phyloP scores from a whole-genome alignment of 805 yeast species.

The Starmera quercuum region DNA sequence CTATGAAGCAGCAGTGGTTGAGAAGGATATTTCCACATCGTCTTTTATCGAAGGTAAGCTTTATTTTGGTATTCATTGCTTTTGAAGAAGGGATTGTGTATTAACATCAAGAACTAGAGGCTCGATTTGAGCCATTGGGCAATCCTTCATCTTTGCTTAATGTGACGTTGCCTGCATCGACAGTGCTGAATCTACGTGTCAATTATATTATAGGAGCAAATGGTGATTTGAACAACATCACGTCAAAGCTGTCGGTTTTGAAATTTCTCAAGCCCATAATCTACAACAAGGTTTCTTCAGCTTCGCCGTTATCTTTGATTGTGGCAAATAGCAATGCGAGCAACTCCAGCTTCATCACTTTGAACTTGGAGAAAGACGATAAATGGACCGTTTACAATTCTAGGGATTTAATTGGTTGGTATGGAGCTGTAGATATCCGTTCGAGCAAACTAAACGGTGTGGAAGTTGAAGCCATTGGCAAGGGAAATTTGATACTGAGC shows the following conservation, averaged over 20 bases:
- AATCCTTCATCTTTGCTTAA: slow-evolving; percentile 20
- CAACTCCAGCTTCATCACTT: slow-evolving; percentile 6
- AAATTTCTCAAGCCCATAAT: slow-evolving; percentile 9
- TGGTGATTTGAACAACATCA: slow-evolving; percentile 6
- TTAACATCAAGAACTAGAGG: slow-evolving; percentile 5
- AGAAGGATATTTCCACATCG: too few relatives aligned
- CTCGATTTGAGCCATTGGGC: slow-evolving; percentile 21
- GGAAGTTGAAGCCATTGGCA: slow-evolving; percentile 7
- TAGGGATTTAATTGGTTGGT: slow-evolving; percentile 12
- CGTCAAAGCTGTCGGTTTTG: slow-evolving; percentile 3
- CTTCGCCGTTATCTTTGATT: slow-evolving; percentile 10
- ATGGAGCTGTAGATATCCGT: slow-evolving; percentile 9
- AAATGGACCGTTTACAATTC: slow-evolving; percentile 10
- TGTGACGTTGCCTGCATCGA: slow-evolving; percentile 17
- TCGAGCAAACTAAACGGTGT: slow-evolving; percentile 1
- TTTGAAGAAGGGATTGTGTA: too few relatives aligned
- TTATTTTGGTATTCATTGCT: too few relatives aligned
- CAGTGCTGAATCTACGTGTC: slow-evolving; percentile 14
- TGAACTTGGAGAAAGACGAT: slow-evolving; percentile 6
- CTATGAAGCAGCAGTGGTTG: too few relatives aligned
- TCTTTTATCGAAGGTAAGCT: too few relatives aligned
- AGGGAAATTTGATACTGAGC: slow-evolving; percentile 22
- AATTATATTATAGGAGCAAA: slow-evolving; percentile 16
- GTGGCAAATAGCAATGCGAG: slow-evolving; percentile 4
- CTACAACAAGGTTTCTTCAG: slow-evolving; percentile 11